Base-by-base conservation (phyloP, 208 protist genomes). In the Trypanosomatidae sp. region DNA sequence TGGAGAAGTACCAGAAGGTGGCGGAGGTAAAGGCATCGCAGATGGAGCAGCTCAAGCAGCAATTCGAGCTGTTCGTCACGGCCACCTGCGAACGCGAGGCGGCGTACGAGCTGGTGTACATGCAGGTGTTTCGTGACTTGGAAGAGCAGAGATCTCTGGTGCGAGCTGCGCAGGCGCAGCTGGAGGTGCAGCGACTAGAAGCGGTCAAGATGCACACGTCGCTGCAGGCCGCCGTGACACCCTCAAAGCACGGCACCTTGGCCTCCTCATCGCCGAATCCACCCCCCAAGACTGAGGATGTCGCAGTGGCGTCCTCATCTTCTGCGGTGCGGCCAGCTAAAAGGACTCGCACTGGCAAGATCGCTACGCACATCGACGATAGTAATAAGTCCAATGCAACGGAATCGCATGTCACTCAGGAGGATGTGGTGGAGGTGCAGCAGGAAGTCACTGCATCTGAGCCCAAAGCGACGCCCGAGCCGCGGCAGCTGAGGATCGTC, bases 51-150 rank as follows among this genome's bases (percentile, higher is more conserved):
- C 67, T 92, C 15, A 91, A 81, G 53, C 66, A 78, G 17, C 76
- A 87, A 50, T 92, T 95, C 68, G 86, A 92, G 71, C 69, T 79
- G 6, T 95, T 95, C 70, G 86, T 91, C 28, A 83, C 76, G 22
- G 77, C 81, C 53, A 77, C 81, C 13, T 84, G 80, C 65, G 88
- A 95, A 84, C 83, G 91, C 10, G 88, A 95, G 76, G 86, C 82
- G 43, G 87, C 67, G 9, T 95, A 90, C 69, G 84, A 86, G 72
- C 62, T 83, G 43, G 85, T 93, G 7, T 87, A 91, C 75, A 44
- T 62, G 22, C 62, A 71, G n/a, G 47, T 87, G 2, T 74, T 80
- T 56, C 81, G 71, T 17, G 86, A 95, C 66, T 41, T 91, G 58
- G 81, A 79, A 69, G 84, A 85, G 75, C 71, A 82, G n/a, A 55